Percentiles rank a stretch among this genome's conserved stretches.
Conservation (phyloP, 768 basidiomycete genomes). For the Candolleomyces aberdarensis region DNA sequence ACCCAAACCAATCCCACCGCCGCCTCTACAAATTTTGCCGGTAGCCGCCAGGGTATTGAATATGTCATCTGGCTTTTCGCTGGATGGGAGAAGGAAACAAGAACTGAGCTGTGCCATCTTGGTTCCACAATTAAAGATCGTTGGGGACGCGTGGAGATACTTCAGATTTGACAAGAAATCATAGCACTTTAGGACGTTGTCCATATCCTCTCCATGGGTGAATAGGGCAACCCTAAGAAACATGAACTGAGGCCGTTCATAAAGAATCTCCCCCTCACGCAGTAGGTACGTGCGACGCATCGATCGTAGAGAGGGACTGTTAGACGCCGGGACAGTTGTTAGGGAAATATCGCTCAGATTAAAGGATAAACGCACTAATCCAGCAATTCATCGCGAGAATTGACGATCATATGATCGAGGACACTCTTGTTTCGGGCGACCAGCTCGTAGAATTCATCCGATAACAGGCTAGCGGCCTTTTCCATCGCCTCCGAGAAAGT, state of each 20-base stretch:
- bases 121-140: neutral
- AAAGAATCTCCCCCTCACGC: neutral
- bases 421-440: too few relatives aligned
- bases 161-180: neutral
- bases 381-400: neutral
- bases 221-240: neutral
- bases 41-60: neutral
- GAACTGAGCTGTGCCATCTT: neutral
- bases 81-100: neutral
- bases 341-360: neutral
- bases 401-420: too few relatives aligned
- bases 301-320: neutral
- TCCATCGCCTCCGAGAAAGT: neutral
- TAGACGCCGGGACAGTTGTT: neutral
- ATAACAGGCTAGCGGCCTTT: neutral
- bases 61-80: neutral
- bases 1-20: neutral
- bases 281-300: slow-evolving; percentile 19
- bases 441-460: too few relatives aligned
- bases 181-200: neutral
- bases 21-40: neutral
- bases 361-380: neutral
- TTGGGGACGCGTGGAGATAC: neutral
- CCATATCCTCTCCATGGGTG: neutral
- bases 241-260: neutral